These are phyloP conservation scores for Exophiala mesophila DNA, from an alignment of 2,329 filamentous ascomycete species.

Conservation along the genomic window DNA sequence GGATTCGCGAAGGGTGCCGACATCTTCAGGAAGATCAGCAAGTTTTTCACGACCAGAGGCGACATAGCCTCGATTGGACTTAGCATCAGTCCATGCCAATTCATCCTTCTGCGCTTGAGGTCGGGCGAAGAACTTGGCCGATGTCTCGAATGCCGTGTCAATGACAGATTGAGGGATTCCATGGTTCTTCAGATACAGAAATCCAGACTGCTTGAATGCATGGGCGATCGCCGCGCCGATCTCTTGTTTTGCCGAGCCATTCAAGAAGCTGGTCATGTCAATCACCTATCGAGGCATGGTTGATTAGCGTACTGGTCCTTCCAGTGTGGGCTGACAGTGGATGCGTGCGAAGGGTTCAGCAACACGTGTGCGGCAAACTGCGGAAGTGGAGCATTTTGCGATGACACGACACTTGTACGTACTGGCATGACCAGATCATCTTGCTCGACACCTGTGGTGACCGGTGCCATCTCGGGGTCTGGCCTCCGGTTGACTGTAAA, in stretches of 20 bases:
- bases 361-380: too few species aligned
- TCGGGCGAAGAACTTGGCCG: slow-evolving; percentile 66
- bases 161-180: slow-evolving; percentile 60
- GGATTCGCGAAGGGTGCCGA: slow-evolving; percentile 53
- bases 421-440: slow-evolving; percentile 48
- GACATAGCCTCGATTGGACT: slow-evolving; percentile 70
- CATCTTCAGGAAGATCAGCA: slow-evolving; percentile 51
- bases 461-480: slow-evolving; percentile 3
- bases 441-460: slow-evolving; percentile 34
- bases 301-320: too few species aligned
- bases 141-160: slow-evolving; percentile 59
- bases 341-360: too few species aligned
- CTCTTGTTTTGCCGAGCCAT: slow-evolving; percentile 57
- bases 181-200: slow-evolving; percentile 82
- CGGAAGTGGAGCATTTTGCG: too few species aligned
- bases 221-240: slow-evolving; percentile 67
- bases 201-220: slow-evolving; percentile 81
- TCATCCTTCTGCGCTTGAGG: slow-evolving; percentile 58
- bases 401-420: too few species aligned
- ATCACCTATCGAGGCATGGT: too few species aligned
- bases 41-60: slow-evolving; percentile 68
- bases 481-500: too few species aligned
- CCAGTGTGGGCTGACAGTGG: too few species aligned
- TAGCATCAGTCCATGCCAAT: slow-evolving; percentile 65
- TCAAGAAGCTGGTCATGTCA: slow-evolving; percentile 70